These are phyloP conservation scores for Lactarius vividus DNA, from an alignment of 768 basidiomycete species.

Conservation along the genomic window DNA sequence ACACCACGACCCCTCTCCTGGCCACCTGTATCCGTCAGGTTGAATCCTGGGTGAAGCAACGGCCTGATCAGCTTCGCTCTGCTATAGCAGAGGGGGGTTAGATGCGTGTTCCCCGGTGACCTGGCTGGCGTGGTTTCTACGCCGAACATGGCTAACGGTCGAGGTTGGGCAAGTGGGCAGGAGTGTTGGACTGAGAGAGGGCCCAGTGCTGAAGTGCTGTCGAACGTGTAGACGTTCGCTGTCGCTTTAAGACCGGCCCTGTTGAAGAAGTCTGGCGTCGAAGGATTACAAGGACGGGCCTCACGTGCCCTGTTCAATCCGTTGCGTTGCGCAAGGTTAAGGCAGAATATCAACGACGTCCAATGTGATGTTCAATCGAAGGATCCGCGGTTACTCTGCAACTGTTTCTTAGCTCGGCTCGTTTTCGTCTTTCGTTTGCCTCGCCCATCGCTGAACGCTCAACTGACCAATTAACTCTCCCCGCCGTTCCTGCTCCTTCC, in stretches of 20 bases:
- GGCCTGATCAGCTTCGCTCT: slow-evolving; percentile 23
- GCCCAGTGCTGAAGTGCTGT: slow-evolving; percentile 23
- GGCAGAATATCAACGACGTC: slow-evolving; percentile 24
- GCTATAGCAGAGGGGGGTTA: slow-evolving; percentile 9
- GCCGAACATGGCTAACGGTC: slow-evolving; percentile 16
- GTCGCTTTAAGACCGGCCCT: slow-evolving; percentile 26
- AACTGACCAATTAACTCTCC: slow-evolving; percentile 39
- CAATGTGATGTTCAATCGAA: slow-evolving; percentile 17
- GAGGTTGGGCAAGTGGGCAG: slow-evolving; percentile 19
- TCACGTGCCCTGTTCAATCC: slow-evolving; percentile 13
- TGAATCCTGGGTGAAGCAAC: slow-evolving; percentile 17
- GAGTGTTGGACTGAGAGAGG: slow-evolving; percentile 27
- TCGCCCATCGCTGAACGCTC: slow-evolving; percentile 34
- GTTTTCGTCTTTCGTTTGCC: slow-evolving; percentile 34
- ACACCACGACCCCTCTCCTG: slow-evolving; percentile 17
- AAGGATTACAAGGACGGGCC: slow-evolving; percentile 19
- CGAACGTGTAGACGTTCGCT: slow-evolving; percentile 26
- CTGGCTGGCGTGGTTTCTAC: slow-evolving; percentile 11
- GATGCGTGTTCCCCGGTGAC: slow-evolving; percentile 1
- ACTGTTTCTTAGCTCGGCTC: slow-evolving; percentile 25
- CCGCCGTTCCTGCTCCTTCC: slow-evolving; percentile 29
- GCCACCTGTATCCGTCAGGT: slow-evolving; percentile 9
- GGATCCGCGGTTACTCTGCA: slow-evolving; percentile 25
- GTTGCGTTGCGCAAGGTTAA: slow-evolving; percentile 20
- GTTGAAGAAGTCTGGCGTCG: slow-evolving; percentile 26